Conservation (phyloP, 78 protist species). For the Parvularia atlantis region DNA sequence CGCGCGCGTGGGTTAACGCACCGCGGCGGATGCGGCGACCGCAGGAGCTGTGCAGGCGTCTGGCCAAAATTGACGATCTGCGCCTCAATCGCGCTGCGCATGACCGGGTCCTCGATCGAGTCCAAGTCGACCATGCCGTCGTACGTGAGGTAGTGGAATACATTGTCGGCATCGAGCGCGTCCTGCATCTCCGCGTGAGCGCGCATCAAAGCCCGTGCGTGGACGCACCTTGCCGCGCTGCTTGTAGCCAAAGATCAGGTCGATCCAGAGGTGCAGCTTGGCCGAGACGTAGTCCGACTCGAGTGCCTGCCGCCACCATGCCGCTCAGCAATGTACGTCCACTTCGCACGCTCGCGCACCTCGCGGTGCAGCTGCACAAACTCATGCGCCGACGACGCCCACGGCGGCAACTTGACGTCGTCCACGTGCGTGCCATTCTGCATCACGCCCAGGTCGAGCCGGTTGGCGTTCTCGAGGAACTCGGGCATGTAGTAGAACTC, state of each 20-base stretch:
- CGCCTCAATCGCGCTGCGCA: conserved; percentile 27
- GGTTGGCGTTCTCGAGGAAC: conserved; percentile 62
- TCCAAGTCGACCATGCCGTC: conserved; percentile 60
- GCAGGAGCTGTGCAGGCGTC: conserved; percentile 56
- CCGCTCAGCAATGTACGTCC: too few species aligned
- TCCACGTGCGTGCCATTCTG: conserved; percentile 61
- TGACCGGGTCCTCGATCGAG: conserved; percentile 31
- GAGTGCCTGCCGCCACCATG: conserved; percentile 80
- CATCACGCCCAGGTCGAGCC: conserved; percentile 62
- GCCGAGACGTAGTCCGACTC: conserved; percentile 78
- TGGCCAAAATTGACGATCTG: conserved; percentile 94
- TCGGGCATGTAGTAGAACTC: conserved; percentile 85
- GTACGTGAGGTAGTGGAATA: conserved; percentile 79
- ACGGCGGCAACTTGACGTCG: conserved; percentile 84
- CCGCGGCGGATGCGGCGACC: too few species aligned
- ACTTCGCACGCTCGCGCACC: too few species aligned
- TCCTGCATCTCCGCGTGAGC: too few species aligned
- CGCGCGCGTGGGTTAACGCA: too few species aligned
- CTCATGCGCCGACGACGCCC: conserved; percentile 83
- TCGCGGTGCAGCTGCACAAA: conserved; percentile 70
- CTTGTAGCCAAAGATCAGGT: conserved; percentile 83
- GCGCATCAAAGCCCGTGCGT: too few species aligned
- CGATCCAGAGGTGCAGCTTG: conserved; percentile 89
- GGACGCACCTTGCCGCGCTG: too few species aligned
- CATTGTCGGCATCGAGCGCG: conserved; percentile 77